phyloP scores from a whole-genome alignment of 306 rosid species.

The Astragalus membranaceus region DNA sequence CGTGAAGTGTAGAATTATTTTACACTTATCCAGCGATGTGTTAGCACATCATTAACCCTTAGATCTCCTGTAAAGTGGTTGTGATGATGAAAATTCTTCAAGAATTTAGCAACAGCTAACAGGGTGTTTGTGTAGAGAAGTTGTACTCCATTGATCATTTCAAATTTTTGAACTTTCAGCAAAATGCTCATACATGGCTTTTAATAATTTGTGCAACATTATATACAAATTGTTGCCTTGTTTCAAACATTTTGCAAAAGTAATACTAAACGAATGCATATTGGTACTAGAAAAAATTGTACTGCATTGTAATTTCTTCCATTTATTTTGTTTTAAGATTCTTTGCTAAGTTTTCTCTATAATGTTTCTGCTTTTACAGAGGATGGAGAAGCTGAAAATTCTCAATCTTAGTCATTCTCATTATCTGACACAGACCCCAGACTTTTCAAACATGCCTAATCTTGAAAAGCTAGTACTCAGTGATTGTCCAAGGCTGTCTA shows the following conservation, averaged over 20 bases:
- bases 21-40: not conserved
- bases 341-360: not conserved
- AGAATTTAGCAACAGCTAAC: not conserved
- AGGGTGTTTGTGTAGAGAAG: not conserved
- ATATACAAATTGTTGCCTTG: too few relatives aligned
- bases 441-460: slow-evolving; percentile 33
- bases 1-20: not conserved
- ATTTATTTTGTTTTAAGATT: not conserved
- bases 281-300: not conserved
- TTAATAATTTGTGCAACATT: too few relatives aligned
- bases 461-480: slow-evolving; percentile 25
- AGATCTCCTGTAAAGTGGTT: not conserved
- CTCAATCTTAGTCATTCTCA: slow-evolving; percentile 37
- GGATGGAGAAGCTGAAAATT: slow-evolving; percentile 17
- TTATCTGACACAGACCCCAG: slow-evolving; percentile 14
- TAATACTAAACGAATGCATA: not conserved
- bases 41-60: not conserved
- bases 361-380: not conserved
- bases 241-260: not conserved
- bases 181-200: too few relatives aligned
- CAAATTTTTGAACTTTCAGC: too few relatives aligned
- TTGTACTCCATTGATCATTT: too few relatives aligned
- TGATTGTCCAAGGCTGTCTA: slow-evolving; percentile 17
- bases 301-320: not conserved
- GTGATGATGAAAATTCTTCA: not conserved